A percentile compares a stretch with the other conserved stretches of the same genome.
phyloP scores from a whole-genome alignment of 2,329 filamentous ascomycete genomes.

The Exophiala mesophila region DNA sequence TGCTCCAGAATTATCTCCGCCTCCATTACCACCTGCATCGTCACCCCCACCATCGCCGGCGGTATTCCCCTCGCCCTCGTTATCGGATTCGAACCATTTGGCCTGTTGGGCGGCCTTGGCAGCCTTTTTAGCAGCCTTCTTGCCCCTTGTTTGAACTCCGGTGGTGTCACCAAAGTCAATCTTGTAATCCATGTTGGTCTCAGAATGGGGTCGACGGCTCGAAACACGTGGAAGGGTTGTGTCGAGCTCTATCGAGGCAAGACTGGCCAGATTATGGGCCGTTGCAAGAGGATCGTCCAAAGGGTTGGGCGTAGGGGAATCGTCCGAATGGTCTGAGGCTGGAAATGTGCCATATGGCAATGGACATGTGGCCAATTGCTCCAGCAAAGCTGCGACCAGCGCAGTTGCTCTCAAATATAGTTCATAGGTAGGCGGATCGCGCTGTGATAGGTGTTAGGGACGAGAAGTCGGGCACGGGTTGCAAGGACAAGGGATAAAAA shows the following conservation, averaged over 20 bases:
- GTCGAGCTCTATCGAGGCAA: conserved; percentile 3
- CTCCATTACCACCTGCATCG: conserved; percentile 32
- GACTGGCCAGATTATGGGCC: conserved; percentile 13
- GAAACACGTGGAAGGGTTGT: not conserved
- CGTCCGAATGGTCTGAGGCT: conserved; percentile 42
- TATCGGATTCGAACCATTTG: conserved; percentile 44
- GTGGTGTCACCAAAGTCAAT: conserved; percentile 39
- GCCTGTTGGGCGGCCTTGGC: conserved; percentile 39
- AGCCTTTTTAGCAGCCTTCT: conserved; percentile 47
- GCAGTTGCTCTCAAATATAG: conserved; percentile 22
- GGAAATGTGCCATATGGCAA: conserved; percentile 29
- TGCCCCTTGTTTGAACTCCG: conserved; percentile 25
- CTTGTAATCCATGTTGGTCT: conserved; percentile 21
- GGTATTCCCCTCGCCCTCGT: conserved; percentile 38
- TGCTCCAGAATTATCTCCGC: conserved; percentile 28
- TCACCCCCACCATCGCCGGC: conserved; percentile 33
- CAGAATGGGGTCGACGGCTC: not conserved
- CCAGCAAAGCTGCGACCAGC: conserved; percentile 26
- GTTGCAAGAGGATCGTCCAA: conserved; percentile 36
- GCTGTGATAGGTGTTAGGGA: conserved; percentile 15
- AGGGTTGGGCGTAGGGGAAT: conserved; percentile 44
- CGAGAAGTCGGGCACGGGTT: conserved; percentile 1
- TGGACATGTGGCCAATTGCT: conserved; percentile 15
- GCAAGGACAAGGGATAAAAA: conserved; percentile 1
- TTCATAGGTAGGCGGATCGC: conserved; percentile 5